These are phyloP conservation scores for Leccinum imitatum DNA, from an alignment of 768 basidiomycete genomes.

Conservation along the genomic window DNA sequence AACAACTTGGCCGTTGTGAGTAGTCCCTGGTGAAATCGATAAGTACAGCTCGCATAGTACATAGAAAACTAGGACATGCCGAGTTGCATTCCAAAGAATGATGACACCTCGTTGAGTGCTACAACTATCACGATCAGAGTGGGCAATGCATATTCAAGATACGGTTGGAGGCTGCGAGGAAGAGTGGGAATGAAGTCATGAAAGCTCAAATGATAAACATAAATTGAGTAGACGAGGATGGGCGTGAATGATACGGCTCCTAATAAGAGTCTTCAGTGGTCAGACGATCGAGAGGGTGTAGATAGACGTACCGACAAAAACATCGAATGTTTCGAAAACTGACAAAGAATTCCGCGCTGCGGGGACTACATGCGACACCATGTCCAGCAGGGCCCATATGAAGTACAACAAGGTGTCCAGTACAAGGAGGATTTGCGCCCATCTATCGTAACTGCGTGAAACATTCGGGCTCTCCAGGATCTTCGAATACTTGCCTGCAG, in stretches of 20 bases:
- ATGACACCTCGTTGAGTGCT: slow-evolving; percentile 56
- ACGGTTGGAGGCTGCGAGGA: slow-evolving; percentile 47
- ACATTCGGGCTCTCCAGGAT: not conserved
- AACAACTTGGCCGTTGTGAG: slow-evolving; percentile 19
- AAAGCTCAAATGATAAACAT: slow-evolving; percentile 58
- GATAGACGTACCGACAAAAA: slow-evolving; percentile 53
- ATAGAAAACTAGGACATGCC: slow-evolving; percentile 38
- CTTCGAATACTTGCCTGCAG: slow-evolving; percentile 43
- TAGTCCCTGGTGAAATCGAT: slow-evolving; percentile 9
- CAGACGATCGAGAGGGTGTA: not conserved
- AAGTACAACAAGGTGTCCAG: slow-evolving; percentile 65
- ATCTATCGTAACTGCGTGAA: slow-evolving; percentile 25
- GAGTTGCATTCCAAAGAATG: slow-evolving; percentile 59
- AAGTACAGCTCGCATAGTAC: not conserved
- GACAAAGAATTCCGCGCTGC: slow-evolving; percentile 44
- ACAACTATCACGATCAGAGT: slow-evolving; percentile 57
- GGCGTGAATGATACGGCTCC: slow-evolving; percentile 64
- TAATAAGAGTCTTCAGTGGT: slow-evolving; percentile 7
- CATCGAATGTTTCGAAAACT: slow-evolving; percentile 55
- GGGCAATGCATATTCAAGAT: slow-evolving; percentile 46
- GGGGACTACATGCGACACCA: slow-evolving; percentile 56
- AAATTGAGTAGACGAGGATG: slow-evolving; percentile 59
- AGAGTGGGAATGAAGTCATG: slow-evolving; percentile 51
- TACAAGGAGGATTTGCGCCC: slow-evolving; percentile 57
- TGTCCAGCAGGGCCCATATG: slow-evolving; percentile 56